A percentile compares a stretch with the other conserved stretches of the same genome.
These are phyloP conservation scores for Gossypium trilobum DNA, from an alignment of 441 rosid species.

Conservation along the genomic window DNA sequence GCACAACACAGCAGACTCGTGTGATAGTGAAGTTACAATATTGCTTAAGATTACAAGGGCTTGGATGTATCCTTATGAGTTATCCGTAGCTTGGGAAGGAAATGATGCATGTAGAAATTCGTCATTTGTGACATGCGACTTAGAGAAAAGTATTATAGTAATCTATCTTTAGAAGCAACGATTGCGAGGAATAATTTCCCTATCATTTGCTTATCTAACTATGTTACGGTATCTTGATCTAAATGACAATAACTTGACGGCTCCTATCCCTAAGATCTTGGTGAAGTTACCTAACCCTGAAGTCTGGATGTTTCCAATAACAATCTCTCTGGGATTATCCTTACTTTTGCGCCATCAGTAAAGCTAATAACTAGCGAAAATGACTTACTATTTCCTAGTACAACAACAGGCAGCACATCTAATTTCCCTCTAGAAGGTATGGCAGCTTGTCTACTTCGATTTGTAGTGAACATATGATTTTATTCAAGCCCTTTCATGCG, in stretches of 20 bases:
- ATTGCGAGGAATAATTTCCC: constrained; percentile 43
- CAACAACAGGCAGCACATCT: not conserved
- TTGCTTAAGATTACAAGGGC: constrained; percentile 41
- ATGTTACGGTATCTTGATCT: not conserved
- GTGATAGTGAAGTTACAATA: constrained; percentile 39
- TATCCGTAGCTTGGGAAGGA: constrained; percentile 48
- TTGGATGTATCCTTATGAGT: constrained; percentile 34
- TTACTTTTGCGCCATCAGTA: not conserved
- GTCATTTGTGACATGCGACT: constrained; percentile 32
- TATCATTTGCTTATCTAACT: constrained; percentile 4
- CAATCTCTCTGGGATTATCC: constrained; percentile 4
- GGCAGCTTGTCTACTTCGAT: not conserved
- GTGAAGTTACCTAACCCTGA: not conserved
- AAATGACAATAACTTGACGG: constrained; percentile 5
- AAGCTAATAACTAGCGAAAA: not conserved
- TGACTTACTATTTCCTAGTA: not conserved
- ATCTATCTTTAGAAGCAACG: constrained; percentile 33
- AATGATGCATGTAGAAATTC: constrained; percentile 38
- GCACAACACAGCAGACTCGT: constrained; percentile 22
- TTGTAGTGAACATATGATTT: not conserved
- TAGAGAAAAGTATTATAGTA: constrained; percentile 19
- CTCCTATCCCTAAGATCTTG: constrained; percentile 3
- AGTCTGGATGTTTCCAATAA: constrained; percentile 7
- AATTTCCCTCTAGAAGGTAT: not conserved
- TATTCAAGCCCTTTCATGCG: not conserved